phyloP scores from a whole-genome alignment of 176 grass and related monocot genomes.

The Tuctoria greenei region DNA sequence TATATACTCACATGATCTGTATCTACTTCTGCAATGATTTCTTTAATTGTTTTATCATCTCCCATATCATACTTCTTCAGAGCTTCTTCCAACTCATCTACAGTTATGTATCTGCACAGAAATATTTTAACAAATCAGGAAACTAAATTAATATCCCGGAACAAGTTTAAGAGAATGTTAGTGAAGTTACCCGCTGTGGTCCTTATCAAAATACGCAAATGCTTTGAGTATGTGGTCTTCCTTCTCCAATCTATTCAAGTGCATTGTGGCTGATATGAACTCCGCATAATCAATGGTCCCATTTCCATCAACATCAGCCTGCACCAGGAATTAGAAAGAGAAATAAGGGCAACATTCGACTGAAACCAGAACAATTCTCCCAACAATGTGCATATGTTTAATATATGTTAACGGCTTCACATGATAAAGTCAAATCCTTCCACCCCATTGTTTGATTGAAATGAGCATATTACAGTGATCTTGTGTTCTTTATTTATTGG shows the following conservation, averaged over 20 bases:
- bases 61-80: slow-evolving; percentile 96
- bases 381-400: too few species aligned
- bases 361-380: not conserved
- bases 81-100: slow-evolving; percentile 97
- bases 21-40: slow-evolving; percentile 97
- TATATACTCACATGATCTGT: slow-evolving; percentile 65
- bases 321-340: slow-evolving; percentile 8
- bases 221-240: slow-evolving; percentile 95
- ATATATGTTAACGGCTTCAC: too few species aligned
- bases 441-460: too few species aligned
- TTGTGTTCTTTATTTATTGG: too few species aligned
- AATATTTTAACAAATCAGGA: not conserved
- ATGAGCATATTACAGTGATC: too few species aligned
- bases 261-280: slow-evolving; percentile 98
- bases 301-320: slow-evolving; percentile 99
- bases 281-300: slow-evolving; percentile 93
- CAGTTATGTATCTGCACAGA: slow-evolving; percentile 78
- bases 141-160: too few species aligned
- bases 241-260: slow-evolving; percentile 96
- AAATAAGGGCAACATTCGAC: not conserved
- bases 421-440: too few species aligned
- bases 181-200: slow-evolving; percentile 78
- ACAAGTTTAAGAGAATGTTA: too few species aligned
- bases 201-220: slow-evolving; percentile 97
- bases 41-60: slow-evolving; percentile 95